Conservation (phyloP, 2,329 filamentous ascomycete species). For the Scedosporium dehoogii region DNA sequence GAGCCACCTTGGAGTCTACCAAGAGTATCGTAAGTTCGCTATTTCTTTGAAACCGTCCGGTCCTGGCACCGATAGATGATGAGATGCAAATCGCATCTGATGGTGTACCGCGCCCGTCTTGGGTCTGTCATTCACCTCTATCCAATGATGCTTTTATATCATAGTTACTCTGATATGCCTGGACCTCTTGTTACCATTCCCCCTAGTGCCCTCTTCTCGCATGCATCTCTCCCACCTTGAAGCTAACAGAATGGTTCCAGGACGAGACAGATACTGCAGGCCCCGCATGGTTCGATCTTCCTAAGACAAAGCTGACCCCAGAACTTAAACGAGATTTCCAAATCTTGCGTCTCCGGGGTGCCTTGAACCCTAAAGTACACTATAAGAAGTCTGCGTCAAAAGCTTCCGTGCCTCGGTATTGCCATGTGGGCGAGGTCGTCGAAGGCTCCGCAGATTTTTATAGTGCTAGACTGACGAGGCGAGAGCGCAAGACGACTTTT, state of each 20-base stretch:
- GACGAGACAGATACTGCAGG: slow-evolving; percentile 50
- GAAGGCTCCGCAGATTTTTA: slow-evolving; percentile 84
- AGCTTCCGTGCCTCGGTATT: slow-evolving; percentile 63
- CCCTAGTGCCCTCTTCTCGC: neutral
- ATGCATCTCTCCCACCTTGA: neutral
- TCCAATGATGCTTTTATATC: slow-evolving; percentile 45
- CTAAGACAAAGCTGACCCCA: slow-evolving; percentile 72
- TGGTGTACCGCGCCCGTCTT: slow-evolving; percentile 1
- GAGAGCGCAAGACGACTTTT: slow-evolving; percentile 78
- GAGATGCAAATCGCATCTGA: slow-evolving; percentile 26
- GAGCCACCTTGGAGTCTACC: neutral
- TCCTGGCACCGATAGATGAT: slow-evolving; percentile 21
- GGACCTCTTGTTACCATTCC: neutral
- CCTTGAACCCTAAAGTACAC: slow-evolving; percentile 79
- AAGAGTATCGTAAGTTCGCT: neutral
- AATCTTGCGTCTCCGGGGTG: slow-evolving; percentile 76
- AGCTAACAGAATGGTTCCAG: slow-evolving; percentile 14
- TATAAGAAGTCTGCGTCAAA: slow-evolving; percentile 60
- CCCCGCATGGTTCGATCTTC: slow-evolving; percentile 77
- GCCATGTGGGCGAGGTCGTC: slow-evolving; percentile 79
- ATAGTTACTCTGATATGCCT: slow-evolving; percentile 64
- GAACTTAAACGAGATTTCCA: slow-evolving; percentile 85
- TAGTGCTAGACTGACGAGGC: slow-evolving; percentile 70
- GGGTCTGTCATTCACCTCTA: slow-evolving; percentile 41
- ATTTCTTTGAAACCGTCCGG: neutral